These are phyloP conservation scores for Hypoxylon fragiforme DNA, from an alignment of 495 filamentous ascomycete species.

Conservation along the genomic window DNA sequence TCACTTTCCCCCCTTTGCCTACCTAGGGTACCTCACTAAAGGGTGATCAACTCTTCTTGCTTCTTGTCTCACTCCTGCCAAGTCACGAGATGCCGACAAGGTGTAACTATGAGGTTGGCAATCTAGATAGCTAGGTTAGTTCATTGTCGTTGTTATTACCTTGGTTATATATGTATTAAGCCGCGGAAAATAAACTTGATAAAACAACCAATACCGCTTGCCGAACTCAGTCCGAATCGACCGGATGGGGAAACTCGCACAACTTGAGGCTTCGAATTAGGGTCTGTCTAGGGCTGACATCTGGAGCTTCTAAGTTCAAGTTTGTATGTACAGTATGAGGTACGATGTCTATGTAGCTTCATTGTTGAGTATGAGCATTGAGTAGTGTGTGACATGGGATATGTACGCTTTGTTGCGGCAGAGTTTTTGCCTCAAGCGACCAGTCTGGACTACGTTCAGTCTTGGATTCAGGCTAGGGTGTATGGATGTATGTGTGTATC, in stretches of 20 bases:
- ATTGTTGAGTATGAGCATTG: too few species aligned
- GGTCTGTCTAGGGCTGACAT: constrained; percentile 9
- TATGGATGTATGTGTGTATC: neutral
- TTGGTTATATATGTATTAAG: constrained; percentile 2
- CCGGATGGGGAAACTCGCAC: constrained; percentile 21
- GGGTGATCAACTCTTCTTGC: constrained; percentile 29
- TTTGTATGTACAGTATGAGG: constrained; percentile 2
- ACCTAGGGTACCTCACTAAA: too few species aligned
- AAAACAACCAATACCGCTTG: constrained; percentile 26
- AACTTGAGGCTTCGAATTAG: too few species aligned
- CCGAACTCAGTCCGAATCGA: constrained; percentile 26
- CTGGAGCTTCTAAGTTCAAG: constrained; percentile 1
- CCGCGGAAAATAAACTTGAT: constrained; percentile 1
- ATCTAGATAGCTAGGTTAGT: constrained; percentile 1
- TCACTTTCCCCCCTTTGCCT: neutral
- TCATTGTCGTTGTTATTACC: constrained; percentile 8
- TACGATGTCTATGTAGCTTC: too few species aligned
- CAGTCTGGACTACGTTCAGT: constrained; percentile 20
- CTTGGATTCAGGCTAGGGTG: constrained; percentile 3
- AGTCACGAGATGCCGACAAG: constrained; percentile 20
- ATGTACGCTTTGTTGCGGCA: constrained; percentile 28
- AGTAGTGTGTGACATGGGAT: constrained; percentile 3
- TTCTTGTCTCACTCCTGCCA: constrained; percentile 28
- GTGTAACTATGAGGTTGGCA: neutral
- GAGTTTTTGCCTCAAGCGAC: constrained; percentile 1